Evolutionary conservation across 345 rosid species (phyloP), one percentile per base, ranked within the genome.

Genomic region (Salix exigua): DNA sequence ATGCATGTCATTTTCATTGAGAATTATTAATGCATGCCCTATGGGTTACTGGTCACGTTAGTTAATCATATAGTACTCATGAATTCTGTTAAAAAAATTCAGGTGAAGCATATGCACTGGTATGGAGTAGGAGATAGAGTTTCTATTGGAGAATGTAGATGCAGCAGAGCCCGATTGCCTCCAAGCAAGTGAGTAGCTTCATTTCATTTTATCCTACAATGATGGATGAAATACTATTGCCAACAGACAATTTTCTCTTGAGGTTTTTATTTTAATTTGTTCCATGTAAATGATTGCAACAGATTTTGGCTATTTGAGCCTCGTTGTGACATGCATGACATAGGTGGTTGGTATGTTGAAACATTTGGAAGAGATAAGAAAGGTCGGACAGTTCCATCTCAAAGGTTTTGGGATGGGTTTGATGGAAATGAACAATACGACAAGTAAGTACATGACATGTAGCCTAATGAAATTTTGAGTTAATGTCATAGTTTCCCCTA

Each of bases 81-180:
- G 51, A 64, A 70, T 72, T 76, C 73, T 74, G 69, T 30, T 40
- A 31, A 72, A 58, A 58, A 4, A 71, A 74, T 73, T 75, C 87
- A 95, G 99, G 99, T 95, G 77, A 93, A 93, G 87, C 98, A 93
- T 85, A 76, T 95, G 91, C 94, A 95, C 80, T 95, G 97, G 97
- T 95, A 89, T 87, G 81, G 70, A 66, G 81, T 89, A 64, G 91
- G 90, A 68, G 91, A 89, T 70, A 80, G 90, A 82, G 88, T 90
- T 81, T 90, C 96, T 68, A 61, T 89, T 73, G 93, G 96, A 73
- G 99, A 95, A 78, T 95, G 99, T 79, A 86, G 98, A 85, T 88
- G 94, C 86, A 88, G 88, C 74, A 88, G 96, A 88, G 96, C 98
- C 40, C 85, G 83, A 68, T 79, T 95, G 75, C 99, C 98, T 55